These are phyloP conservation scores for Tylopilus sp. DNA, from an alignment of 768 basidiomycete species.

Conservation along the genomic window DNA sequence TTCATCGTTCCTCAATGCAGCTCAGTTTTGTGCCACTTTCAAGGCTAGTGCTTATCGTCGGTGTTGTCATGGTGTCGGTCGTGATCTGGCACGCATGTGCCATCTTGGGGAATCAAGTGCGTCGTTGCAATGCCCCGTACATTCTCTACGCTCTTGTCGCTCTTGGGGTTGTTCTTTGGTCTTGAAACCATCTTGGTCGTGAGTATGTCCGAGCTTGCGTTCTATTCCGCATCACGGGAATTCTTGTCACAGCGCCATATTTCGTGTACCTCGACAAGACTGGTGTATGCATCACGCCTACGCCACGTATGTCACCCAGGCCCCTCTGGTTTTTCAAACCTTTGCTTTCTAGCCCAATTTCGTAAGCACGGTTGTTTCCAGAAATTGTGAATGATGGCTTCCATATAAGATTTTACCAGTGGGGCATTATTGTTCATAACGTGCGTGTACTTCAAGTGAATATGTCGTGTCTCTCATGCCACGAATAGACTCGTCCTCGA, in stretches of 20 bases:
- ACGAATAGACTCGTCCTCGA: slow-evolving; percentile 18
- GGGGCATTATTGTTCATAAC: slow-evolving; percentile 12
- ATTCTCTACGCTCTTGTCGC: slow-evolving; percentile 1
- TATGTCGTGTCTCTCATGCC: not conserved
- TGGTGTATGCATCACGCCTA: slow-evolving; percentile 9
- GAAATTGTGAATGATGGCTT: not conserved
- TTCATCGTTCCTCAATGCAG: not conserved
- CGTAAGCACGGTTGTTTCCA: slow-evolving; percentile 8
- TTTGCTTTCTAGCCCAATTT: not conserved
- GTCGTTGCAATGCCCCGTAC: slow-evolving; percentile 4
- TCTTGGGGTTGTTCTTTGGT: not conserved
- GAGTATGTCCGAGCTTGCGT: too few relatives aligned
- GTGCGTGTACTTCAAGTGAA: slow-evolving; percentile 3
- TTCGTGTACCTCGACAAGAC: slow-evolving; percentile 9
- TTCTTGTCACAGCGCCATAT: not conserved
- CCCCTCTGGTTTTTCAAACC: not conserved
- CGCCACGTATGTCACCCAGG: slow-evolving; percentile 10
- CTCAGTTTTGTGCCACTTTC: slow-evolving; percentile 17
- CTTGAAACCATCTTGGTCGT: not conserved
- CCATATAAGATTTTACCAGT: slow-evolving; percentile 9
- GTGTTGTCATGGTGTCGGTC: slow-evolving; percentile 22
- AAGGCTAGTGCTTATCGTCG: too few relatives aligned
- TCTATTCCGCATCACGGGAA: not conserved
- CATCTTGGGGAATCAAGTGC: slow-evolving; percentile 14
- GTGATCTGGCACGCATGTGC: slow-evolving; percentile 26